Percentiles rank a stretch among this genome's conserved stretches.
These are phyloP conservation scores for Fusarium globosum DNA, from an alignment of 2,329 filamentous ascomycete species.

Conservation along the genomic window DNA sequence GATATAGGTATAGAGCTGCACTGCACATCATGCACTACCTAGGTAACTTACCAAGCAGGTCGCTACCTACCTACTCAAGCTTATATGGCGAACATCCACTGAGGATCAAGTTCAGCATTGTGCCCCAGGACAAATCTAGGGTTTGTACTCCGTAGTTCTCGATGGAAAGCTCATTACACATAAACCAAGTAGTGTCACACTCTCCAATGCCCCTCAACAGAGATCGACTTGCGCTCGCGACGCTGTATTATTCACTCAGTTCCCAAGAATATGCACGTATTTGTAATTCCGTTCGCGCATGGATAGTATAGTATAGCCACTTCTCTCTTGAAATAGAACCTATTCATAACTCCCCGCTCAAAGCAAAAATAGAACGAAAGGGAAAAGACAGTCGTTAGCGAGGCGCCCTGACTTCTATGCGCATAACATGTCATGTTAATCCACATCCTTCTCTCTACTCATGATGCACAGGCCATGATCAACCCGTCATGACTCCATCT, in stretches of 20 bases:
- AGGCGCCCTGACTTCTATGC: constrained; percentile 45
- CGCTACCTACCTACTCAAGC: neutral
- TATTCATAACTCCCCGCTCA: constrained; percentile 33
- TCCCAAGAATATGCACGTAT: neutral
- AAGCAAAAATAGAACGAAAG: constrained; percentile 31
- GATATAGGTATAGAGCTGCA: neutral
- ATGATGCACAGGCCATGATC: constrained; percentile 19
- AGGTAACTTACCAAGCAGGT: neutral
- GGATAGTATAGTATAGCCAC: constrained; percentile 2
- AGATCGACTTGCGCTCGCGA: constrained; percentile 1
- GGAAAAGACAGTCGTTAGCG: constrained; percentile 28
- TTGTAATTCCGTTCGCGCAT: neutral
- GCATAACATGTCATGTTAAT: constrained; percentile 16
- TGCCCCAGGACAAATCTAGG: constrained; percentile 5
- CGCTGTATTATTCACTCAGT: neutral
- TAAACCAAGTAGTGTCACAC: neutral
- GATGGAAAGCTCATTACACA: neutral
- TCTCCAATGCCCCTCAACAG: constrained; percentile 11
- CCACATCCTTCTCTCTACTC: constrained; percentile 15
- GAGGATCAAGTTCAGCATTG: constrained; percentile 12
- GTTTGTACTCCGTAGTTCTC: neutral
- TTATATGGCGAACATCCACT: constrained; percentile 4
- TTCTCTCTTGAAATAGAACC: constrained; percentile 13
- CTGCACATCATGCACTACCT: neutral
- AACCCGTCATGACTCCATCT: neutral